Evolutionary conservation across 2,329 filamentous ascomycete species (phyloP).

Genomic region (Polytolypa hystricis): DNA sequence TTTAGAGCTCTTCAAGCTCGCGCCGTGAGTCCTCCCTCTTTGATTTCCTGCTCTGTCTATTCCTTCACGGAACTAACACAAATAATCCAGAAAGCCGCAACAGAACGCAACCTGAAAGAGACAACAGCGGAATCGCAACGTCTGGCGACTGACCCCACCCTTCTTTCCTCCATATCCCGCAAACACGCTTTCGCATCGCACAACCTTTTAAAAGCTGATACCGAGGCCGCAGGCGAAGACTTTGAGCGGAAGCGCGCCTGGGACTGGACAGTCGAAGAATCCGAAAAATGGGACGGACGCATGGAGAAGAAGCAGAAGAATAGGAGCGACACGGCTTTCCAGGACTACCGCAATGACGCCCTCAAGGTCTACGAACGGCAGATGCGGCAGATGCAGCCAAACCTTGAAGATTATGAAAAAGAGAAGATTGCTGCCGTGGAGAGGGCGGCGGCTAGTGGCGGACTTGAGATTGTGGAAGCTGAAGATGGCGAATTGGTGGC

Average conservation of each 20-base stretch:
- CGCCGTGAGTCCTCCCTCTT: conserved; percentile 37
- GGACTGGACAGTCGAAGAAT: conserved; percentile 97
- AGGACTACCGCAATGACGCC: conserved; percentile 77
- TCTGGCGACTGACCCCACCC: conserved; percentile 61
- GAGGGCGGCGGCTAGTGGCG: conserved; percentile 70
- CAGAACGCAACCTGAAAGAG: conserved; percentile 61
- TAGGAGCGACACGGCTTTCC: conserved; percentile 77
- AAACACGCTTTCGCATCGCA: conserved; percentile 81
- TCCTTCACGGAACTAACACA: conserved; percentile 13
- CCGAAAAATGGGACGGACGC: conserved; percentile 84
- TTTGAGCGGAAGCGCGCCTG: conserved; percentile 97
- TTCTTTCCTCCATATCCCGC: conserved; percentile 68
- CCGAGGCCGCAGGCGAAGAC: conserved; percentile 73
- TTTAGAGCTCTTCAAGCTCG: conserved; percentile 82
- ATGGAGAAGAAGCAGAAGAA: conserved; percentile 74
- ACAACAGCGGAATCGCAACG: conserved; percentile 74
- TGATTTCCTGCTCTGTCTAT: neutral
- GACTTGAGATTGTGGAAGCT: conserved; percentile 90
- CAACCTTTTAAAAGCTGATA: conserved; percentile 86
- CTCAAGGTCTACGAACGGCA: conserved; percentile 92
- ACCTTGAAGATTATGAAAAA: conserved; percentile 74
- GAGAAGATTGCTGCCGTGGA: conserved; percentile 79
- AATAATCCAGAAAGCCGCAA: conserved; percentile 31
- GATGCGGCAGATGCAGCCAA: conserved; percentile 61
- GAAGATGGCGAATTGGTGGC: conserved; percentile 88